Evolutionary conservation across 768 basidiomycete species (phyloP).

Genomic region (Lentinula detonsa): DNA sequence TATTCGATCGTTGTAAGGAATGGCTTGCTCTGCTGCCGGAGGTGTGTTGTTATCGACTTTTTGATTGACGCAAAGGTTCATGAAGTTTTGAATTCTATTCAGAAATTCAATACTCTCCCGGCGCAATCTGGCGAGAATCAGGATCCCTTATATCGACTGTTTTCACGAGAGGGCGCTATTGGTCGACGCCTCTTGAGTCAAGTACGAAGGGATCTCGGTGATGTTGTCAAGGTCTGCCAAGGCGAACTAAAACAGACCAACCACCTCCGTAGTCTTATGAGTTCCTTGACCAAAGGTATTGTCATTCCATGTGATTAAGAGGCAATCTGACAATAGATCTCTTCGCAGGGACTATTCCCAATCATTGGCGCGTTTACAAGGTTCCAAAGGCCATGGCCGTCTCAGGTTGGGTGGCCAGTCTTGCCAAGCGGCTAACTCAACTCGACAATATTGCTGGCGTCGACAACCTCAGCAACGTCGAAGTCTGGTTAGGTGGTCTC

Average conservation of each 20-base stretch:
- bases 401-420: constrained; percentile 80
- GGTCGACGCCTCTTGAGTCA: constrained; percentile 73
- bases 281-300: constrained; percentile 80
- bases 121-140: constrained; percentile 65
- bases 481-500: constrained; percentile 90
- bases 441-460: constrained; percentile 64
- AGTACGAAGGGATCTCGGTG: constrained; percentile 75
- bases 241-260: constrained; percentile 94
- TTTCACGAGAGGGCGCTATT: constrained; percentile 80
- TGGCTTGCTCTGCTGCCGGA: constrained; percentile 76
- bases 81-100: constrained; percentile 6
- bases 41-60: constrained; percentile 29
- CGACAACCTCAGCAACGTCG: constrained; percentile 59
- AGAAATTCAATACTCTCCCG: constrained; percentile 61
- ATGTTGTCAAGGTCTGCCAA: constrained; percentile 79
- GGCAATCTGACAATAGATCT: constrained; percentile 9
- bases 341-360: constrained; percentile 72
- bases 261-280: constrained; percentile 88
- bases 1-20: constrained; percentile 76
- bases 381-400: constrained; percentile 78
- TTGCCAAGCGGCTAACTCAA: constrained; percentile 76
- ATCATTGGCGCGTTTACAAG: constrained; percentile 88
- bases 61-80: neutral
- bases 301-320: neutral
- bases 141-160: constrained; percentile 86